phyloP scores from a whole-genome alignment of 2,329 filamentous ascomycete genomes.

The Paracamarosporium sp. region DNA sequence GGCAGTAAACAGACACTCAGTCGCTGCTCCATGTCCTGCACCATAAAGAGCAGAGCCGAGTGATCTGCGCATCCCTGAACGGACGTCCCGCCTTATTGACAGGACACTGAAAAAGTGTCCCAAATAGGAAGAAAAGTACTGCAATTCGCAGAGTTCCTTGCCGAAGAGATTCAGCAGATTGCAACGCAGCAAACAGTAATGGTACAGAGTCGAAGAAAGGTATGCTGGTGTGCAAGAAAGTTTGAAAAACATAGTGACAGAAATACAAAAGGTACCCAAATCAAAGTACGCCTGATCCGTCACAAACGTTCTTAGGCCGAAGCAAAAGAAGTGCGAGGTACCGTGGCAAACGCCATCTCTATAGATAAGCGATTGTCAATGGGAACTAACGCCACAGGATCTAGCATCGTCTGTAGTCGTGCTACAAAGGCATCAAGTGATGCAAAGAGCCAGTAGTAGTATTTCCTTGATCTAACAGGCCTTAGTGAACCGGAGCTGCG shows the following conservation, averaged over 20 bases:
- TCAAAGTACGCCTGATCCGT: constrained; percentile 10
- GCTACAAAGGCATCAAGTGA: not conserved
- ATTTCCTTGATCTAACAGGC: not conserved
- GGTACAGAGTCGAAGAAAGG: constrained; percentile 15
- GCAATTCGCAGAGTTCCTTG: not conserved
- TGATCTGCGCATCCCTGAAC: not conserved
- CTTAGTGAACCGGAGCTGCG: constrained; percentile 30
- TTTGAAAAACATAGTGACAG: constrained; percentile 14
- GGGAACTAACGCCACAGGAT: not conserved
- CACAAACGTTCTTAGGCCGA: constrained; percentile 6
- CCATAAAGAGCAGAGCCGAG: not conserved
- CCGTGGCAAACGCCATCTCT: constrained; percentile 13
- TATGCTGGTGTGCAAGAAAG: constrained; percentile 12
- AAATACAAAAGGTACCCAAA: constrained; percentile 21
- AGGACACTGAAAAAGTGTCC: not conserved
- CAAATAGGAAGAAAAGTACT: constrained; percentile 1
- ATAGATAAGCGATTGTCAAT: constrained; percentile 15
- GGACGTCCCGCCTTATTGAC: not conserved
- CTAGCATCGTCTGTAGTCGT: not conserved
- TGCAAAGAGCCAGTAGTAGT: not conserved
- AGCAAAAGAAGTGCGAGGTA: constrained; percentile 3
- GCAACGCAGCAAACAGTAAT: constrained; percentile 10
- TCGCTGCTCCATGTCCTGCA: not conserved
- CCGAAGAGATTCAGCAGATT: not conserved
- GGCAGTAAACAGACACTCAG: not conserved